A percentile compares a stretch with the other conserved stretches of the same genome.
These are phyloP conservation scores for Malus domestica DNA, from an alignment of 306 rosid species.

Conservation along the genomic window ASM211411v1 NC_041795.1:6302001-6302500, in stretches of 20 bases:
- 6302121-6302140: not conserved
- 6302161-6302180: not conserved
- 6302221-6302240: not conserved
- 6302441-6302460: not conserved
- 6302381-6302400: not conserved
- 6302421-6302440: too few species aligned
- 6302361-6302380: not conserved
- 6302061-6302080: slow-evolving; percentile 81
- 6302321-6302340: not conserved
- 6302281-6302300: not conserved
- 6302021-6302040: slow-evolving; percentile 87
- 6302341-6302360: not conserved
- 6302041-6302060: slow-evolving; percentile 85
- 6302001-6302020: slow-evolving; percentile 82
- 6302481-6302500: not conserved
- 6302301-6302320: not conserved
- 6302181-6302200: not conserved
- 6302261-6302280: not conserved
- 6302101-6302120: slow-evolving; percentile 6
- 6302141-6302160: not conserved
- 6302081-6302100: slow-evolving; percentile 86
- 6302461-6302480: not conserved
- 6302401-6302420: not conserved
- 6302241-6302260: not conserved
- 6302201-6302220: not conserved